phyloP scores from a whole-genome alignment of 1,139 yeast species.

The Magnusiomyces fungicola region DNA sequence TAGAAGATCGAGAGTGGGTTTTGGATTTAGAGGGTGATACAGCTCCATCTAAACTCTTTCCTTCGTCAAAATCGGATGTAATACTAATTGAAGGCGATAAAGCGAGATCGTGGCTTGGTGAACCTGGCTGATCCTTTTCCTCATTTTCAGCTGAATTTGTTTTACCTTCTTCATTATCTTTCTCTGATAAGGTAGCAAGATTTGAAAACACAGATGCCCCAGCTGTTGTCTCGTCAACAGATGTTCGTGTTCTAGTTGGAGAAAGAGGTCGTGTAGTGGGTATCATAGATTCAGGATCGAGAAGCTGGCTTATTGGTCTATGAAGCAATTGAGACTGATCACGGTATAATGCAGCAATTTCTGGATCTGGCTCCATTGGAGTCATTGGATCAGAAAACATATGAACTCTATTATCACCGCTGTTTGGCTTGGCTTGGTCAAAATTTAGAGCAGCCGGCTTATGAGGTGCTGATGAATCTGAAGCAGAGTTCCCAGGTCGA shows the following conservation, averaged over 20 bases:
- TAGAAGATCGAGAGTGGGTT: background rate
- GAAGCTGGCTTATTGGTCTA: slow-evolving; percentile 27
- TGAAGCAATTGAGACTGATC: slow-evolving; percentile 26
- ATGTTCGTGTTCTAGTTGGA: background rate
- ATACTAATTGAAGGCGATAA: background rate
- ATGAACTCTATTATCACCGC: background rate
- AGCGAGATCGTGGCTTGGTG: background rate
- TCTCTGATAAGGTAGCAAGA: too few species aligned
- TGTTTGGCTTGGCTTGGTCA: background rate
- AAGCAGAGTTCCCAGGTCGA: too few species aligned
- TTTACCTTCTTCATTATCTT: too few species aligned
- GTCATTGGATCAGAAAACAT: slow-evolving; percentile 2
- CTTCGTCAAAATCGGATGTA: background rate
- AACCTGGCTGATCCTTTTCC: background rate
- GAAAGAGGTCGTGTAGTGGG: slow-evolving; percentile 1
- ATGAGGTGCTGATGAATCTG: too few species aligned
- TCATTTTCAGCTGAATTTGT: background rate
- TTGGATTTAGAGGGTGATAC: background rate
- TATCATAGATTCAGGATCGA: background rate
- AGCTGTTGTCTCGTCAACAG: background rate
- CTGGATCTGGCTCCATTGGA: slow-evolving; percentile 19
- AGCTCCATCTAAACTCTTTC: background rate
- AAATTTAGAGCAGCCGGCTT: background rate
- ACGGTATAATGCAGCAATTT: slow-evolving; percentile 30
- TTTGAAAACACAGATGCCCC: too few species aligned